These are phyloP conservation scores for Sistotremastrum niveocremeum DNA, from an alignment of 768 basidiomycete species.

Conservation along the genomic window DNA sequence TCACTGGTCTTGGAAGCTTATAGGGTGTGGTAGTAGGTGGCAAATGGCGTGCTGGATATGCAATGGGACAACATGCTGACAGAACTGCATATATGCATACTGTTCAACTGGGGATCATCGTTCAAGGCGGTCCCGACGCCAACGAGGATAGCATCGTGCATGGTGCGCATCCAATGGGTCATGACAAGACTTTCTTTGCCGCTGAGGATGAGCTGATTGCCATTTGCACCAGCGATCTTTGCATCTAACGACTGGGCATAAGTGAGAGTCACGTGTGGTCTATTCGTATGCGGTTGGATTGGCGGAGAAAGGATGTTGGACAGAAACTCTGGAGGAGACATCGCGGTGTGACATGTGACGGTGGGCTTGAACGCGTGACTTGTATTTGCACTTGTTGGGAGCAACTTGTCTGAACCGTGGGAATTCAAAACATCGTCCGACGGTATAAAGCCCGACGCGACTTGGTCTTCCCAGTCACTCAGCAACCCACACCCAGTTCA, in stretches of 20 bases:
- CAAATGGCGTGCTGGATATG: slow-evolving; percentile 38
- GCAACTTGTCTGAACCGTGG: too few relatives aligned
- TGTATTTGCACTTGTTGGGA: too few relatives aligned
- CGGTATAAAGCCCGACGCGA: too few relatives aligned
- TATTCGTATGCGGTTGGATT: slow-evolving; percentile 8
- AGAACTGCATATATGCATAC: slow-evolving; percentile 27
- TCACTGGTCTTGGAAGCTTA: slow-evolving; percentile 59
- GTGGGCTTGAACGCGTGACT: too few relatives aligned
- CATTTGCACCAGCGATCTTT: slow-evolving; percentile 66
- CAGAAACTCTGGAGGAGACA: slow-evolving; percentile 2
- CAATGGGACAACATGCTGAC: not conserved
- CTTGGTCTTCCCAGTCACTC: too few relatives aligned
- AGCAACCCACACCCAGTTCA: not conserved
- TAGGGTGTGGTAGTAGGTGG: slow-evolving; percentile 28
- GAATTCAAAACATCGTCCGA: too few relatives aligned
- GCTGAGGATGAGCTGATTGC: slow-evolving; percentile 69
- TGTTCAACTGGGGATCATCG: slow-evolving; percentile 91
- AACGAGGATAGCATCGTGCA: slow-evolving; percentile 88
- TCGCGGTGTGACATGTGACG: too few relatives aligned
- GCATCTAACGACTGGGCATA: slow-evolving; percentile 83
- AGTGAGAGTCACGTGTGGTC: slow-evolving; percentile 64
- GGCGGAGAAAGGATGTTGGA: slow-evolving; percentile 1
- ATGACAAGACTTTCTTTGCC: slow-evolving; percentile 80
- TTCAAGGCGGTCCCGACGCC: slow-evolving; percentile 83
- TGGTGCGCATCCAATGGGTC: slow-evolving; percentile 91